These are phyloP conservation scores for Camellia japonica DNA, from an alignment of 148 eudicot species.

Conservation along the genomic window DNA sequence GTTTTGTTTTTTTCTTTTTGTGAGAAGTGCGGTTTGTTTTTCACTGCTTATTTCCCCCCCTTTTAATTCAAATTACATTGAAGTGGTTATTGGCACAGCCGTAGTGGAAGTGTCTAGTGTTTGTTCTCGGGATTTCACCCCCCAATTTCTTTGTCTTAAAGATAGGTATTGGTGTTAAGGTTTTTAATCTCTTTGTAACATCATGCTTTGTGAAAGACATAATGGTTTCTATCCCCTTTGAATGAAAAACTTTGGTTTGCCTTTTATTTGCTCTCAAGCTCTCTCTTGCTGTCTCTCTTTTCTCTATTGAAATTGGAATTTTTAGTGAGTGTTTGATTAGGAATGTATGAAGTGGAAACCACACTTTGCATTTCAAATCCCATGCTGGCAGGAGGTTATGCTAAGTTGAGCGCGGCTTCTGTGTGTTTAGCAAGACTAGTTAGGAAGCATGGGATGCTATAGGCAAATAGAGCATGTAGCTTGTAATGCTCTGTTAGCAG, in stretches of 20 bases:
- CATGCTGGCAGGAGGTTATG: neutral
- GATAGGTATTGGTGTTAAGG: neutral
- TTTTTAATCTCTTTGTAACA: slow-evolving; percentile 7
- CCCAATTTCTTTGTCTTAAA: neutral
- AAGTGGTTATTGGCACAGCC: slow-evolving; percentile 18
- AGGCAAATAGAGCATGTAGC: neutral
- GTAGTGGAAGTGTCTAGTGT: slow-evolving; percentile 7
- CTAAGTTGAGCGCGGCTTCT: neutral
- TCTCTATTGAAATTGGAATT: too few relatives aligned
- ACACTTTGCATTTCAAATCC: neutral
- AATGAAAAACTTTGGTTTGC: slow-evolving; percentile 9
- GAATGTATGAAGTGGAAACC: neutral
- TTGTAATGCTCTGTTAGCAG: neutral
- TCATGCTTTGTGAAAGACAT: slow-evolving; percentile 8
- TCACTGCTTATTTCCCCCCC: slow-evolving; percentile 1
- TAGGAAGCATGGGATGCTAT: too few relatives aligned
- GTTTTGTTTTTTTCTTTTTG: neutral
- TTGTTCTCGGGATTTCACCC: neutral
- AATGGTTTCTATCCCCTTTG: slow-evolving; percentile 5
- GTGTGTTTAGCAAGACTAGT: too few relatives aligned
- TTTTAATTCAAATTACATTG: neutral
- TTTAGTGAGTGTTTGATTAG: too few relatives aligned
- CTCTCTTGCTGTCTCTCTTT: too few relatives aligned
- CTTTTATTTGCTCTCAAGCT: neutral
- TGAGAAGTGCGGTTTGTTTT: slow-evolving; percentile 19